Evolutionary conservation across 1,139 yeast genomes (phyloP).

Genomic region (Neolecta irregularis): DNA sequence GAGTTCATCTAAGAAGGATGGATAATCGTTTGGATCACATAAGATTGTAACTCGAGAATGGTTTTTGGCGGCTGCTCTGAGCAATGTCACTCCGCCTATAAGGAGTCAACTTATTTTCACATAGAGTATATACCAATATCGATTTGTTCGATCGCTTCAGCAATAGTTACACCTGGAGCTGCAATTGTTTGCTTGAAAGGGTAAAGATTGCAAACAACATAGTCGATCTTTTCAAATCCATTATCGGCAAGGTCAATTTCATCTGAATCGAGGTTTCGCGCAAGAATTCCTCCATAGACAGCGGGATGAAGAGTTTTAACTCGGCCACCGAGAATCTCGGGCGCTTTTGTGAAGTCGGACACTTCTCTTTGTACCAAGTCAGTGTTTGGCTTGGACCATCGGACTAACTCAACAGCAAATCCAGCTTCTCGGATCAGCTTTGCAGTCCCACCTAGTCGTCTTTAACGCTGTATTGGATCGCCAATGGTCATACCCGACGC

Average conservation of each 20-base stretch:
- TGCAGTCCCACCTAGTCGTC: conserved; percentile 60
- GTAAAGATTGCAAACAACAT: conserved; percentile 89
- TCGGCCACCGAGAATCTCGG: conserved; percentile 97
- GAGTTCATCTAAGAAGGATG: conserved; percentile 70
- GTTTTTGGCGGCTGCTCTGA: conserved; percentile 97
- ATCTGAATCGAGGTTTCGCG: conserved; percentile 80
- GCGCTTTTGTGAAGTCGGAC: conserved; percentile 87
- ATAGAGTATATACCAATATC: too few species aligned
- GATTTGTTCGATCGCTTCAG: conserved; percentile 95
- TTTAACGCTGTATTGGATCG: too few species aligned
- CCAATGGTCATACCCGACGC: too few species aligned
- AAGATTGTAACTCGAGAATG: conserved; percentile 89
- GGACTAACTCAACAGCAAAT: conserved; percentile 60
- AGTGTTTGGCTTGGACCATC: background rate
- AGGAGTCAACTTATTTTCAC: too few species aligned
- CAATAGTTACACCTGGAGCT: conserved; percentile 86
- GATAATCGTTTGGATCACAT: conserved; percentile 87
- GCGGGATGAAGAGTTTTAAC: conserved; percentile 98
- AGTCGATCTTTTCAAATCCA: conserved; percentile 88
- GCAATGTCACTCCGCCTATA: conserved; percentile 92
- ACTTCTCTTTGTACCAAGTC: conserved; percentile 38
- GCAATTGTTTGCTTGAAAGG: conserved; percentile 97
- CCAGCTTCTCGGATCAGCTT: conserved; percentile 91
- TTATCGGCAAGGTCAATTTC: conserved; percentile 75
- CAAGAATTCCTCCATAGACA: conserved; percentile 75